Evolutionary conservation across 148 eudicot genomes (phyloP).

Genomic region (Drosera capensis): DNA sequence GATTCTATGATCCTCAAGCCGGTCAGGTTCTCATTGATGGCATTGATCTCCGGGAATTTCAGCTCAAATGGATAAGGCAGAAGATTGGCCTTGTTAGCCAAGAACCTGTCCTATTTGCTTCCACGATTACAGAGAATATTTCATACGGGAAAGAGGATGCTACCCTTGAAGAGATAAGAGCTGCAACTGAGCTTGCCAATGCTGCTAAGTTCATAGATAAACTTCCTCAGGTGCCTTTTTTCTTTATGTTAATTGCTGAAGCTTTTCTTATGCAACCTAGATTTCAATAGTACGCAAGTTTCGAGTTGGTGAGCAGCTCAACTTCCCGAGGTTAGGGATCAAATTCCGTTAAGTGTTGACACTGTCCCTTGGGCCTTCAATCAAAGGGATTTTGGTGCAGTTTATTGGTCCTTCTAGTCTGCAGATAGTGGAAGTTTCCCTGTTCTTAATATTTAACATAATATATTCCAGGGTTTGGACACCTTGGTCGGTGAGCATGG

Average conservation of each 20-base stretch:
- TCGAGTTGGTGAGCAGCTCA: neutral
- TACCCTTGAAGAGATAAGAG: conserved; percentile 41
- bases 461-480: conserved; percentile 43
- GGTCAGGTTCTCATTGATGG: conserved; percentile 71
- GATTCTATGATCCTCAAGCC: conserved; percentile 72
- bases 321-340: no score
- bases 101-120: conserved; percentile 56
- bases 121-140: conserved; percentile 51
- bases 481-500: conserved; percentile 91
- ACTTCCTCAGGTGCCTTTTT: conserved; percentile 32
- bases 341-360: no score
- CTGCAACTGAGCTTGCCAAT: conserved; percentile 66
- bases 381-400: no score
- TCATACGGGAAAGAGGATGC: conserved; percentile 58
- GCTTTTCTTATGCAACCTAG: no score
- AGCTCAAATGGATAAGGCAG: conserved; percentile 54
- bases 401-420: no score
- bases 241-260: neutral
- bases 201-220: conserved; percentile 73
- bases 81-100: conserved; percentile 83
- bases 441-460: no score
- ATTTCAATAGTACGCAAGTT: neutral
- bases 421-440: no score
- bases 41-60: conserved; percentile 33
- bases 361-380: no score